Conservation (phyloP, 208 protist genomes). For the Willaertia magna region DNA sequence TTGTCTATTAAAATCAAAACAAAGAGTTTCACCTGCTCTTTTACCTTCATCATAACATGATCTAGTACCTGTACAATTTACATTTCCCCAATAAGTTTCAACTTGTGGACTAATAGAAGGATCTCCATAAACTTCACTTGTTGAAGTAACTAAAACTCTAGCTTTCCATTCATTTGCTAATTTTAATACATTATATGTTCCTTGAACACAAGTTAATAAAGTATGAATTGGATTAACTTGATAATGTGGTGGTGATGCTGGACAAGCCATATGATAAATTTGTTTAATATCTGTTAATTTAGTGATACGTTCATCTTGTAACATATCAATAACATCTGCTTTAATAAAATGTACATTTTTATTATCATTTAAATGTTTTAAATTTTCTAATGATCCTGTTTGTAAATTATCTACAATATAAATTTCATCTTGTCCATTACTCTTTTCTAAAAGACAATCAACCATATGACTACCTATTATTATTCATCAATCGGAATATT, state of each 20-base stretch:
- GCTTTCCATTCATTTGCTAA: slow-evolving; percentile 60
- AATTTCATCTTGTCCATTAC: slow-evolving; percentile 48
- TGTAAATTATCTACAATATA: slow-evolving; percentile 76
- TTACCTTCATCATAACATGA: slow-evolving; percentile 93
- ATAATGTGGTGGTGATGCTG: slow-evolving; percentile 74
- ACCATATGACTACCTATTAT: not conserved
- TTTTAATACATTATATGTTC: slow-evolving; percentile 73
- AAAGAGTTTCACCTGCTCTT: slow-evolving; percentile 72
- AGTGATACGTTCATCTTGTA: slow-evolving; percentile 25
- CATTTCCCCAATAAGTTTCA: slow-evolving; percentile 72
- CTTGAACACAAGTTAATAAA: slow-evolving; percentile 72
- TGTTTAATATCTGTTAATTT: slow-evolving; percentile 40
- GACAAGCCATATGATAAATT: slow-evolving; percentile 85
- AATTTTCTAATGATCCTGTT: slow-evolving; percentile 58
- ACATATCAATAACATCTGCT: slow-evolving; percentile 56
- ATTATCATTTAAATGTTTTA: slow-evolving; percentile 42
- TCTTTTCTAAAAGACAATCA: not conserved
- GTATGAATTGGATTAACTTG: slow-evolving; percentile 77
- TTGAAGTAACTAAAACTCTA: slow-evolving; percentile 60
- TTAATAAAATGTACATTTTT: slow-evolving; percentile 57
- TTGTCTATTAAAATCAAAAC: slow-evolving; percentile 62
- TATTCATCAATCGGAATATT: slow-evolving; percentile 16
- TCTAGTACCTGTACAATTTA: slow-evolving; percentile 63
- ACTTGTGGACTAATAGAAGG: slow-evolving; percentile 65
- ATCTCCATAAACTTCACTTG: slow-evolving; percentile 86